Percentiles rank a stretch among this genome's conserved stretches.
These are phyloP conservation scores for Tulasnella sp. DNA, from an alignment of 768 basidiomycete genomes.

Conservation along the genomic window DNA sequence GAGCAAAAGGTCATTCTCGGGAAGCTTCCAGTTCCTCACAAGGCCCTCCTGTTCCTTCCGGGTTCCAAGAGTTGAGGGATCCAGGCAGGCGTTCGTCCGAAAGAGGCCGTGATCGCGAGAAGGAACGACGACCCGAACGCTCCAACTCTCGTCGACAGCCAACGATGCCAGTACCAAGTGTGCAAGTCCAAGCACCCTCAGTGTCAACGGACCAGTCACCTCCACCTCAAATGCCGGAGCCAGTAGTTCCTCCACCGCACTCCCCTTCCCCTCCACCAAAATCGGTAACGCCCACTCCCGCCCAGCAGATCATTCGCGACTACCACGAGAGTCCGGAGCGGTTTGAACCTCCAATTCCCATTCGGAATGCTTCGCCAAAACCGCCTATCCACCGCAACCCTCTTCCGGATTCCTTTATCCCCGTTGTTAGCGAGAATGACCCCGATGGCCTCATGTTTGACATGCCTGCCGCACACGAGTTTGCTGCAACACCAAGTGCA, in stretches of 20 bases:
- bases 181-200: neutral
- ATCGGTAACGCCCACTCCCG: neutral
- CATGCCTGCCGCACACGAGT: constrained; percentile 21
- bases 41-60: neutral
- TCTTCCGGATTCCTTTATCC: constrained; percentile 10
- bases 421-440: constrained; percentile 10
- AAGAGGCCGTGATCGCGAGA: neutral
- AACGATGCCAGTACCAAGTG: neutral
- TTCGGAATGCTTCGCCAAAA: neutral
- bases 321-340: neutral
- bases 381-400: constrained; percentile 1
- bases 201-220: neutral
- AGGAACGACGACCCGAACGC: neutral
- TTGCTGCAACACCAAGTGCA: neutral
- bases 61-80: neutral
- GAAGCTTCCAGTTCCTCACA: neutral
- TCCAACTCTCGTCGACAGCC: neutral
- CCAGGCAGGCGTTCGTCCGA: neutral
- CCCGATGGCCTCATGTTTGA: constrained; percentile 17
- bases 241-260: neutral
- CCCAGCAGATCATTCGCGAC: neutral
- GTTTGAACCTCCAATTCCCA: neutral
- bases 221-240: neutral
- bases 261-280: neutral
- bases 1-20: neutral